Base-by-base conservation (phyloP, 1,284 basidiomycete genomes). In the Lentinula novae-zelandiae region DNA sequence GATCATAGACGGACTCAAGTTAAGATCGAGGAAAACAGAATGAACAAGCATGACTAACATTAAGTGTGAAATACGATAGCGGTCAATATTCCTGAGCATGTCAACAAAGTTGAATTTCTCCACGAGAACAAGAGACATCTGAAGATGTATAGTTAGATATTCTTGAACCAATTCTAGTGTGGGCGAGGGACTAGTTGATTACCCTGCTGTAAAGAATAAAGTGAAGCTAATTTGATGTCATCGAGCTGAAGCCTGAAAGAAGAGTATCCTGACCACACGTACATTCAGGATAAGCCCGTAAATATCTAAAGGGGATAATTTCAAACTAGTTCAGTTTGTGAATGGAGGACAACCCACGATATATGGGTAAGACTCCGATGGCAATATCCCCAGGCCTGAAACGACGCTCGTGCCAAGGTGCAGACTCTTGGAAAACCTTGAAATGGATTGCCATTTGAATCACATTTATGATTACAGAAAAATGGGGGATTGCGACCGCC, bases 401-500 rank as follows among this genome's bases (percentile, higher is more conserved):
- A 31, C 78, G 72, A 53, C 67, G 74, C 56, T 73, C 66, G 22
- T 74, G 72, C 70, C 73, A 72, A 50, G 70, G 62, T 31, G 62
- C 65, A 38, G 75, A 71, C 6, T 68, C 72, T 65, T 68, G 76
- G 70, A 68, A 72, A 0, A 81, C 72, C 61, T 79, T 75, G 65
- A 78, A 73, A 56, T 81, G 80, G 22, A 76, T 69, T 0, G 82
- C 79, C 75, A 82, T 79, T 66, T 86, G 84, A 39, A 88, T 70
- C 9, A 85, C 76, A 65, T 89, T 89, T 1, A 81, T 75, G 53
- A 90, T 84, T 3, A 85, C 71, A 0, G 78, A 75, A 65, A 78
- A 79, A 67, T 90, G 88, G 1, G 87, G 73, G 62, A 90, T 87
- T 6, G 77, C 79, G 13, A 90, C 84, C 1, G 86, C 88, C 82